Percentiles rank a stretch among this genome's conserved stretches.
Conservation (phyloP, 1,139 yeast genomes). For the Yamadazyma atmosphaerica region DNA sequence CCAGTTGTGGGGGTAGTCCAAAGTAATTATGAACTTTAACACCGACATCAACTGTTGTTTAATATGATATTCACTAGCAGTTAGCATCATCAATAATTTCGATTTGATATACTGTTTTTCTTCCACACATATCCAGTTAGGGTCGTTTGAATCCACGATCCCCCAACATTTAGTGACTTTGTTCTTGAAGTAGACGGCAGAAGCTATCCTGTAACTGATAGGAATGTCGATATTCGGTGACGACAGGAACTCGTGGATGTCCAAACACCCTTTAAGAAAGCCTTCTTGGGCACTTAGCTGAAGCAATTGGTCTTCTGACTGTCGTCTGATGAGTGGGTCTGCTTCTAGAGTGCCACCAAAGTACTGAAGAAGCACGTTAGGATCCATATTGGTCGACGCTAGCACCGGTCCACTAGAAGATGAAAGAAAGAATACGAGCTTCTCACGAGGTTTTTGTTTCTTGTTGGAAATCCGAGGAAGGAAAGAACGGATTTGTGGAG, state of each 20-base stretch:
- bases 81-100: conserved; percentile 49
- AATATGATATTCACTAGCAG: conserved; percentile 43
- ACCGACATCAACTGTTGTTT: conserved; percentile 71
- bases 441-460: too few species aligned
- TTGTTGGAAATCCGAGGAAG: too few species aligned
- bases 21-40: conserved; percentile 59
- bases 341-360: conserved; percentile 81
- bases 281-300: conserved; percentile 63
- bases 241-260: conserved; percentile 42
- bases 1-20: conserved; percentile 77
- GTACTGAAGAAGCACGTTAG: conserved; percentile 50
- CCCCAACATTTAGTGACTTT: conserved; percentile 68
- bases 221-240: conserved; percentile 20
- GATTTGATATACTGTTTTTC: conserved; percentile 76
- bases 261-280: conserved; percentile 81
- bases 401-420: background rate
- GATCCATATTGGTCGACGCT: background rate
- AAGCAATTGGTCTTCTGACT: conserved; percentile 68
- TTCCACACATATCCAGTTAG: conserved; percentile 51
- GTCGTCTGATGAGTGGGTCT: conserved; percentile 58
- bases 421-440: too few species aligned
- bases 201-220: conserved; percentile 54
- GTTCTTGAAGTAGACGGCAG: conserved; percentile 88
- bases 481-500: too few species aligned
- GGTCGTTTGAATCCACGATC: conserved; percentile 22